Evolutionary conservation across 169 alveolate species (phyloP).

Genomic region (Plasmodium falciparum): DNA sequence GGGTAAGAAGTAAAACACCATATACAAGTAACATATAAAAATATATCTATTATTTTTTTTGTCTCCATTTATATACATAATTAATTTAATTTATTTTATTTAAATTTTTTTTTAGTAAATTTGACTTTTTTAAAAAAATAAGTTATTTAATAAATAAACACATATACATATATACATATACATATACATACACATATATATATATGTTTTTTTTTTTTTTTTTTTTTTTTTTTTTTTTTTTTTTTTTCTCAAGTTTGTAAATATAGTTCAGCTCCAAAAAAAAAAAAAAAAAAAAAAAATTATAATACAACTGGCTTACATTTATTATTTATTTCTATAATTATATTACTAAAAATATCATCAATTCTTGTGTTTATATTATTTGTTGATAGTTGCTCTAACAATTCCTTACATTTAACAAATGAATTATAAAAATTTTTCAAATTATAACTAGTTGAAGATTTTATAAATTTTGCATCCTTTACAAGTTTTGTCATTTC

Average conservation of each 20-base stretch:
- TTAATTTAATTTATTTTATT: no score
- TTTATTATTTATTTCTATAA: slow-evolving; percentile 43
- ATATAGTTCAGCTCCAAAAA: neutral
- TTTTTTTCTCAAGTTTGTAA: no score
- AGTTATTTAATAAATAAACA: no score
- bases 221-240: no score
- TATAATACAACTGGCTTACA: slow-evolving; percentile 59
- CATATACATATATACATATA: no score
- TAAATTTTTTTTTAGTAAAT: no score
- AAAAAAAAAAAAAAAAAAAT: slow-evolving; percentile 8
- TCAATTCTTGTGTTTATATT: slow-evolving; percentile 29
- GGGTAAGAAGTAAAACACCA: neutral
- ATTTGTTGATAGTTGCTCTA: slow-evolving; percentile 17
- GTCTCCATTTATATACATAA: no score
- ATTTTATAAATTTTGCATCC: slow-evolving; percentile 50
- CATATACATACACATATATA: no score
- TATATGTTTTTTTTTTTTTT: no score
- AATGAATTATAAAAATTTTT: slow-evolving; percentile 39
- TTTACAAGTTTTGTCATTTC: slow-evolving; percentile 48
- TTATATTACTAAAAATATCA: slow-evolving; percentile 16
- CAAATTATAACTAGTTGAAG: slow-evolving; percentile 41
- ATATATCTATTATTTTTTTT: no score
- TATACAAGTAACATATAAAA: no score
- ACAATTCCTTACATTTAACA: slow-evolving; percentile 49
- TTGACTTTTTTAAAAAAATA: no score